Evolutionary conservation across 2,329 filamentous ascomycete species (phyloP), one percentile per base, ranked within the genome.

Genomic region (Cladosporium oxysporum): DNA sequence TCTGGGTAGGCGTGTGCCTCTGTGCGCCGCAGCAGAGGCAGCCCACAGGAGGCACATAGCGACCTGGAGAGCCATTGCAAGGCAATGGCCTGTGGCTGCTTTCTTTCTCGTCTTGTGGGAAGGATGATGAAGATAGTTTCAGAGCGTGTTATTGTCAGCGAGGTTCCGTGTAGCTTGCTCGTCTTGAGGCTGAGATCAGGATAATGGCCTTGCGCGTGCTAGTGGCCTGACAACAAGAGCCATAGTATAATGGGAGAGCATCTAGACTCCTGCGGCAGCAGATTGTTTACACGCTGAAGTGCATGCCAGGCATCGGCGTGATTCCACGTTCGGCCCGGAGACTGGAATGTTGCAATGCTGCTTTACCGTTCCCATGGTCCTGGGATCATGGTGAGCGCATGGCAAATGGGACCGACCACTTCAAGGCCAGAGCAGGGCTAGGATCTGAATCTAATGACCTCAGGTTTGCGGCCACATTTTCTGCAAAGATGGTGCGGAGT

Each of bases 1-100:
- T 57, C 61, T 63, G 35, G 61, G 61, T 28, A 57, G 14, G 18
- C 61, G 61, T 37, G 26, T 16, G 33, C 33, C 33, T 63, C 50
- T 63, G 18, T 28, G 50, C 18, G 61, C 50, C 47, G 33, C 23
- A 18, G 18, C 50, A 11, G 49, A 63, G 1, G 50, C 28, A n/a
- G 50, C 33, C 14, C 55, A 35, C 21, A 63, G 49, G 18, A 62
- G 35, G 33, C 49, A 41, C n/a, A 63, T 10, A 37, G 31, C 12
- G n/a, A 37, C 61, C n/a, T 33, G 35, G 33, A 47, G n/a, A 23
- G 61, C 61, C 61, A 63, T 63, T 16, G 35, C 23, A 28, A 47
- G 50, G 61, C 61, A 31, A 47, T 1, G 3, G 61, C 50, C 61
- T 31, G 8, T 26, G 5, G 6, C 12, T 16, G 14, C 37, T 16